phyloP scores from a whole-genome alignment of 2,329 filamentous ascomycete genomes.

The Pleochaeta shiraiana region DNA sequence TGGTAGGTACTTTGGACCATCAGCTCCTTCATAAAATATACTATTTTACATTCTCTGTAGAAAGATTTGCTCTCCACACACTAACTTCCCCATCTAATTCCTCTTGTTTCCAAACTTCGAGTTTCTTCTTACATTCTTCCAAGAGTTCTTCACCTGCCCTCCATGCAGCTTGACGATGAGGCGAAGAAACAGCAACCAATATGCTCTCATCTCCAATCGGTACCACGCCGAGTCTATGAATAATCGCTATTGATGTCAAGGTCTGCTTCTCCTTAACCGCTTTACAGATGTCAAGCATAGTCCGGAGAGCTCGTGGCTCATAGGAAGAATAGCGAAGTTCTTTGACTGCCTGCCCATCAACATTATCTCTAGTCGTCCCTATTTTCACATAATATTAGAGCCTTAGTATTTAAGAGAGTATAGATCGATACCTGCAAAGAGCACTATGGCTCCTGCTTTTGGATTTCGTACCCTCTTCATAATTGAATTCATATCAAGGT shows the following conservation, averaged over 20 bases:
- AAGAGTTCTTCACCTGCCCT: constrained; percentile 70
- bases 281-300: constrained; percentile 41
- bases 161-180: constrained; percentile 75
- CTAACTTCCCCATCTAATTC: constrained; percentile 59
- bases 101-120: constrained; percentile 94
- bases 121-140: constrained; percentile 63
- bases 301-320: constrained; percentile 42
- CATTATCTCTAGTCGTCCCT: constrained; percentile 62
- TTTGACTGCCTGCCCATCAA: constrained; percentile 46
- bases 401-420: background rate
- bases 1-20: too few relatives aligned
- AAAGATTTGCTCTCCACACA: constrained; percentile 74
- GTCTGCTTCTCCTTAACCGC: constrained; percentile 35
- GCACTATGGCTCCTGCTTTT: constrained; percentile 51
- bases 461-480: constrained; percentile 50
- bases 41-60: constrained; percentile 36
- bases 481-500: constrained; percentile 32
- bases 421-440: constrained; percentile 40
- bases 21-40: too few relatives aligned
- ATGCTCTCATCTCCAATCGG: constrained; percentile 90
- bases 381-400: constrained; percentile 10
- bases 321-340: constrained; percentile 61
- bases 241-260: constrained; percentile 53
- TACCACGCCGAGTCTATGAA: constrained; percentile 68
- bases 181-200: constrained; percentile 62